These are phyloP conservation scores for Beta corolliflora DNA, from an alignment of 179 eudicot species.

Conservation along the genomic window DNA sequence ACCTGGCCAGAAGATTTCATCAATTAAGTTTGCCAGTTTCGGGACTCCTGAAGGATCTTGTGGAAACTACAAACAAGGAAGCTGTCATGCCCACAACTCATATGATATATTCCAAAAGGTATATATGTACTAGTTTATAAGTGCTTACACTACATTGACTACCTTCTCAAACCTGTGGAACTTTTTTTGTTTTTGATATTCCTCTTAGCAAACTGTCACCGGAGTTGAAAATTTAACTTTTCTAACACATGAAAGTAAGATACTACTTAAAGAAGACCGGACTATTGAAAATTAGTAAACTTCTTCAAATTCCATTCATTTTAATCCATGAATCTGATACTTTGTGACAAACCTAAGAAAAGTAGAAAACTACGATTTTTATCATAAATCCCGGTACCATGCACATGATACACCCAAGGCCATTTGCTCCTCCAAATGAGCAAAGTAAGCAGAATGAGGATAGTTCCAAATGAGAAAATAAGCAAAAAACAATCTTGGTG, in stretches of 20 bases:
- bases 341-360: neutral
- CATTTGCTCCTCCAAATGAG: too few relatives aligned
- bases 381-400: too few relatives aligned
- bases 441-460: too few relatives aligned
- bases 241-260: neutral
- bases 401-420: too few relatives aligned
- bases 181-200: neutral
- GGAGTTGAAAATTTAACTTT: neutral
- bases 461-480: too few relatives aligned
- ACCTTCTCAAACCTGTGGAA: neutral
- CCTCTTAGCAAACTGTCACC: neutral
- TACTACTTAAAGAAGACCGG: neutral
- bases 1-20: constrained; percentile 74
- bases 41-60: constrained; percentile 90
- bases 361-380: too few relatives aligned
- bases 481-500: too few relatives aligned
- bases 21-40: constrained; percentile 95
- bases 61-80: constrained; percentile 81
- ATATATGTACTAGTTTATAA: constrained; percentile 9
- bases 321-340: neutral
- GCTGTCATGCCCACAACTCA: constrained; percentile 89
- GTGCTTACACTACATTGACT: neutral
- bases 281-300: neutral
- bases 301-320: neutral
- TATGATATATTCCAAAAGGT: constrained; percentile 85